Evolutionary conservation across 139 green algal genomes (phyloP), one percentile per base, ranked within the genome.

Genomic region (Nannochloris sp.): DNA sequence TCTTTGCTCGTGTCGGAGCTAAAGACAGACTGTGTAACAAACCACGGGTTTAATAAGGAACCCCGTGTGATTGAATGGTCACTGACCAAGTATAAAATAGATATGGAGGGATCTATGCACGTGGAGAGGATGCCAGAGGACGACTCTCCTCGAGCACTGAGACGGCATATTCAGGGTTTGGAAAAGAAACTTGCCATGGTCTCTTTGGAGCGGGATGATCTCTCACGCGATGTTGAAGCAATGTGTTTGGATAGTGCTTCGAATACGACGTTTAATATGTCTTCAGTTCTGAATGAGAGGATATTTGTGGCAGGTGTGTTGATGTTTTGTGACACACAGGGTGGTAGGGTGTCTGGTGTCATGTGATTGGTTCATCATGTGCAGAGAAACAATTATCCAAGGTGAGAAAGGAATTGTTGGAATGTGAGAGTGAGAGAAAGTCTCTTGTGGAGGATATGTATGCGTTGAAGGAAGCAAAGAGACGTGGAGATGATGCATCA

Each of bases 191-290:
- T 66, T 20, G 17, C 60, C 20, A 13, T 56, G n/a, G 13, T 45
- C 10, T 17, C n/a, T 25, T 55, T 28, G 4, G 60, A 66, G 57
- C 33, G 60, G 11, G 60, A 66, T 57, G 60, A 66, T 28, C 36
- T 66, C 4, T 31, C 60, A 40, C 60, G 60, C n/a, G 60, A 66
- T 56, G 60, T 66, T 9, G 60, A 66, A 31, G 36, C 33, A 28
- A 23, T 66, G 37, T 66, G 60, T 31, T 26, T 66, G 60, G 36
- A 66, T 31, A 66, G 33, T 23, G 57, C 60, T 14, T 45, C 60
- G n/a, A 56, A 66, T 45, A 66, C 60, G 36, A 59, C 60, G n/a
- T 66, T 66, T 12, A 66, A 31, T 31, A 49, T 31, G n/a, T 59
- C 46, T 14, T 66, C 60, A 9, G 60, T 66, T 17, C n/a, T 66